Conservation (phyloP, 2,329 filamentous ascomycete species). For the Cercospora canescens region DNA sequence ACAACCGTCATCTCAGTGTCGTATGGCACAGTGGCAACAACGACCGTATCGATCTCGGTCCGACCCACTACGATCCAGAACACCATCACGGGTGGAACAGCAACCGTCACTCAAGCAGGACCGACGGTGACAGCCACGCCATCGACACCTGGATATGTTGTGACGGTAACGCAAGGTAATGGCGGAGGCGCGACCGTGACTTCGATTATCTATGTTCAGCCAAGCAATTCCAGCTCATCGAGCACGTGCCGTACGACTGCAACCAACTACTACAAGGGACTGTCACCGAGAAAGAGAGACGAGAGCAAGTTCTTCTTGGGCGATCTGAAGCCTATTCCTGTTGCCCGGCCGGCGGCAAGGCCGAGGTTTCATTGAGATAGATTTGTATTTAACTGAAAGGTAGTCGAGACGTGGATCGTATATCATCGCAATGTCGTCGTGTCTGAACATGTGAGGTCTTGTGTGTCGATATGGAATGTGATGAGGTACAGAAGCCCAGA, state of each 20-base stretch:
- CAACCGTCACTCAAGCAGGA: slow-evolving; percentile 19
- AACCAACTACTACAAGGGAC: slow-evolving; percentile 32
- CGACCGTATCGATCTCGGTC: slow-evolving; percentile 18
- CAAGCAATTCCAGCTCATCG: slow-evolving; percentile 16
- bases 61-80: slow-evolving; percentile 20
- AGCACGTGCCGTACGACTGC: slow-evolving; percentile 31
- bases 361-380: not conserved
- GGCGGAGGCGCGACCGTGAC: slow-evolving; percentile 10
- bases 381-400: not conserved
- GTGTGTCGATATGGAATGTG: not conserved
- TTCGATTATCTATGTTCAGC: slow-evolving; percentile 12
- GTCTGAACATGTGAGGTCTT: not conserved
- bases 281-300: slow-evolving; percentile 8
- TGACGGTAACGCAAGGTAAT: slow-evolving; percentile 26
- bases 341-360: not conserved
- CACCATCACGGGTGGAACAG: slow-evolving; percentile 17
- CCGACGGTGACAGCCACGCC: slow-evolving; percentile 25
- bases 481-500: too few species aligned
- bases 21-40: slow-evolving; percentile 29
- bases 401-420: not conserved
- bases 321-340: not conserved
- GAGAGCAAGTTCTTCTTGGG: not conserved
- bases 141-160: slow-evolving; percentile 7
- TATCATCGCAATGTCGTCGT: not conserved
- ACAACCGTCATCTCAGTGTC: slow-evolving; percentile 7